Evolutionary conservation across 108 stramenopile species (phyloP), one percentile per base, ranked within the genome.

Genomic region (Skeletonema tropicum): DNA sequence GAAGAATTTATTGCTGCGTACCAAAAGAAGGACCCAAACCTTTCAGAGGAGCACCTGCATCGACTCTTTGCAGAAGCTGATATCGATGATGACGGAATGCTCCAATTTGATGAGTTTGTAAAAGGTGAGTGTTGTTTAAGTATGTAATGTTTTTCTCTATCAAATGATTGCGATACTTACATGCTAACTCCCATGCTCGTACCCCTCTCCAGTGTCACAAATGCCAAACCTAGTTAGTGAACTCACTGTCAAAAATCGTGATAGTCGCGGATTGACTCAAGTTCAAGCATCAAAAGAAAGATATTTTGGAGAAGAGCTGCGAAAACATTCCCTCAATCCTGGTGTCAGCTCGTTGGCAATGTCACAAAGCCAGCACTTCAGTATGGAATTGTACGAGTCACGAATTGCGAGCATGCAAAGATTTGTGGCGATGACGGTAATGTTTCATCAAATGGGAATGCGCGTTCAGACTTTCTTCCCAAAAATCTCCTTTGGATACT

Each of bases 391-490:
- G n/a, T 88, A 86, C 42, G 87, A 88, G 67, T 85, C 80, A 33
- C 78, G 87, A 11, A 66, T 86, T 48, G 87, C 83, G 0, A 76
- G 74, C 35, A 57, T 83, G 60, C 84, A 85, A 55, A 74, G 87
- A 14, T 88, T 83, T 32, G 74, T 85, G 17, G 74, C 84, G 13
- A 82, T 88, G 78, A 79, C 77, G 19, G 83, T 85, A 12, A 88
- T 85, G 85, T 88, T 86, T 65, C 84, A 85, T 70, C 84, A 85
- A 39, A 86, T 88, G 85, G 87, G 83, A 60, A 58, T 41, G 31
- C 63, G 76, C 49, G 84, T 85, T 52, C 69, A 77, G 49, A 66
- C 6, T 19, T 81, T 75, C 69, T 81, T 79, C 60, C 67, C 60
- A 9, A 82, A 71, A 57, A 73, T 77, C n/a, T 77, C 84, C 17